Percentiles rank a stretch among this genome's conserved stretches.
Conservation (phyloP, 768 basidiomycete genomes). For the Lactarius hatsudake region DNA sequence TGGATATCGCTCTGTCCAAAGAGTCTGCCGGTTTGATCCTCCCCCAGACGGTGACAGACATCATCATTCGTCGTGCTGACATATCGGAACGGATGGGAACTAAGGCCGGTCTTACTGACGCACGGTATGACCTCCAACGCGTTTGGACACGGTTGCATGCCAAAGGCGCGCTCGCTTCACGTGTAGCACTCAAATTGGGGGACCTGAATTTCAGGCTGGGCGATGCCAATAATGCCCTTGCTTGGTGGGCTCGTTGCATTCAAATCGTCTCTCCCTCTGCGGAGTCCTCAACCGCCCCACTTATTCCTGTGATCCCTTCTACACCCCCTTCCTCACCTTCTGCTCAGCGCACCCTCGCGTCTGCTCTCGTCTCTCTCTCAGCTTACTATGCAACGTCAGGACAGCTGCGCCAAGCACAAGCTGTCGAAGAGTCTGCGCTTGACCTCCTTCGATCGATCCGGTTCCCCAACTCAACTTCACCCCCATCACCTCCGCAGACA, state of each 20-base stretch:
- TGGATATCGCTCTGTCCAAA: conserved; percentile 45
- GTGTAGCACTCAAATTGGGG: conserved; percentile 63
- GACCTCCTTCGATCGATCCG: conserved; percentile 52
- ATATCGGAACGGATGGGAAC: conserved; percentile 62
- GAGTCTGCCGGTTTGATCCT: conserved; percentile 41
- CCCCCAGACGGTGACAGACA: conserved; percentile 50
- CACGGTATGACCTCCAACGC: conserved; percentile 55
- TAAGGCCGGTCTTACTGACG: conserved; percentile 46
- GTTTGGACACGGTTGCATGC: conserved; percentile 50
- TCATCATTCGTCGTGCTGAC: conserved; percentile 54
- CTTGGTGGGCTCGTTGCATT: conserved; percentile 68
- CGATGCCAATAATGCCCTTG: conserved; percentile 49
- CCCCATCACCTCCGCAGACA: conserved; percentile 52
- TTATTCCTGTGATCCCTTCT: conserved; percentile 36
- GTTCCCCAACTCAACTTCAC: conserved; percentile 43
- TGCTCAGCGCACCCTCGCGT: conserved; percentile 59
- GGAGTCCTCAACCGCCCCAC: conserved; percentile 26
- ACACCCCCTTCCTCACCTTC: conserved; percentile 53
- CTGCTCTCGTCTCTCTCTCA: conserved; percentile 67
- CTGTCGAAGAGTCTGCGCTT: conserved; percentile 55
- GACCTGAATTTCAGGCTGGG: conserved; percentile 59
- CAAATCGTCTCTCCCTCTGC: conserved; percentile 39
- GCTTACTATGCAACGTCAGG: conserved; percentile 63
- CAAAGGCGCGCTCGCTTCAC: conserved; percentile 46
- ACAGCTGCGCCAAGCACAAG: conserved; percentile 52